phyloP scores from a whole-genome alignment of 2,329 filamentous ascomycete species.

The Ploettnerulaceae sp. region DNA sequence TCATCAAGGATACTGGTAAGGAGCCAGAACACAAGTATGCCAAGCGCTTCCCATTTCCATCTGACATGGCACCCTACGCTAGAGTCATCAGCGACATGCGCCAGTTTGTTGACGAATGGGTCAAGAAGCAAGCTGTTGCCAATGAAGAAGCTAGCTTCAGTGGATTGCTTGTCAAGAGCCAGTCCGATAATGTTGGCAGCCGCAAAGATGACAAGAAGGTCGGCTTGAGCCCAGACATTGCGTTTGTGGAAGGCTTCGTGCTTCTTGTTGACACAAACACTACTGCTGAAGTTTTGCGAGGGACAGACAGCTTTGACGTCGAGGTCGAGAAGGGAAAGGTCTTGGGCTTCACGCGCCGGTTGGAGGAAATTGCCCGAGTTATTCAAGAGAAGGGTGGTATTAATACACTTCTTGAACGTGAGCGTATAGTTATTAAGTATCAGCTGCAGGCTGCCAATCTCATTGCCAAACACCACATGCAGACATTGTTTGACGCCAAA shows the following conservation, averaged over 20 bases:
- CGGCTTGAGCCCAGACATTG: conserved; percentile 1
- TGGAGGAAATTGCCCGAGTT: neutral
- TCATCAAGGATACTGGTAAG: neutral
- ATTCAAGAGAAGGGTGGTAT: neutral
- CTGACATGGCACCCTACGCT: neutral
- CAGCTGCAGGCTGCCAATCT: neutral
- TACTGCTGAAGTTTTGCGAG: neutral
- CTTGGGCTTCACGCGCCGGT: neutral
- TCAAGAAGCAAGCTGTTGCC: neutral
- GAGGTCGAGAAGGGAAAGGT: neutral
- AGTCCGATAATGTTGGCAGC: neutral
- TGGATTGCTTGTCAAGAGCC: neutral
- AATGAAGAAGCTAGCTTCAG: neutral
- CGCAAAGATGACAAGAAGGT: neutral
- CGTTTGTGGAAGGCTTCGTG: conserved; percentile 23
- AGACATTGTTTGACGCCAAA: conserved; percentile 19
- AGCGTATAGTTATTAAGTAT: conserved; percentile 1
- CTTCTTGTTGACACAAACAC: conserved; percentile 7
- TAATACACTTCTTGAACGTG: neutral
- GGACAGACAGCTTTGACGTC: neutral
- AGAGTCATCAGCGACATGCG: neutral
- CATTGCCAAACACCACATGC: conserved; percentile 1
- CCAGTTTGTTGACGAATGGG: neutral
- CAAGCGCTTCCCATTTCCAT: neutral
- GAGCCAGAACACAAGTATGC: neutral